phyloP scores from a whole-genome alignment of 768 basidiomycete genomes.

The Epithele typhae region DNA sequence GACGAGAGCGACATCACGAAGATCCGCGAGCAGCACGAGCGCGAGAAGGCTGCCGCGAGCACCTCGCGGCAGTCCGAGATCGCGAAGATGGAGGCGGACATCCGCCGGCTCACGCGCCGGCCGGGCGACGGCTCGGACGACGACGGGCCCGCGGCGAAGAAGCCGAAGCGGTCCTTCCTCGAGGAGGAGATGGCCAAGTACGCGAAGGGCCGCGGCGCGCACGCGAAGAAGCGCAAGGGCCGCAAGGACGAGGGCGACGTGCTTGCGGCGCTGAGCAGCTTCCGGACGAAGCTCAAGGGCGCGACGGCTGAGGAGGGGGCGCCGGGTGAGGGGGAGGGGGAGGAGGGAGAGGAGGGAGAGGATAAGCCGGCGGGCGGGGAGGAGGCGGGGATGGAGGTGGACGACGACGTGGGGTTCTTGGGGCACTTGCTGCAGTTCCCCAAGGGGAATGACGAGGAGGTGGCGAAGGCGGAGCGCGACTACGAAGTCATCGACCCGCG shows the following conservation, averaged over 20 bases:
- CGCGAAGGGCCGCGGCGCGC: conserved; percentile 52
- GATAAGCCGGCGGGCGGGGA: conserved; percentile 10
- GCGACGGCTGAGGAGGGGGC: conserved; percentile 17
- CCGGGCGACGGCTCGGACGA: conserved; percentile 38
- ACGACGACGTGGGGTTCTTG: conserved; percentile 73
- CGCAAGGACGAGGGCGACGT: conserved; percentile 71
- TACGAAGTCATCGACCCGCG: conserved; percentile 90
- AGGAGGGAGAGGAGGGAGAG: conserved; percentile 1
- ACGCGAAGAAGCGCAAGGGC: conserved; percentile 42
- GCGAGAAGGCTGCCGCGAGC: conserved; percentile 61
- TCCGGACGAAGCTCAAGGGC: conserved; percentile 65
- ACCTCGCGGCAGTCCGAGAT: conserved; percentile 68
- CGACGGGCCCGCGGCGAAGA: conserved; percentile 46
- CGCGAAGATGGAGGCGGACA: conserved; percentile 83
- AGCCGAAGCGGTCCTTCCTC: conserved; percentile 65
- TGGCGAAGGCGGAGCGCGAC: conserved; percentile 72
- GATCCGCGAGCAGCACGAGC: conserved; percentile 72
- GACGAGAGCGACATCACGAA: conserved; percentile 53
- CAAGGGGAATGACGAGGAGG: conserved; percentile 75
- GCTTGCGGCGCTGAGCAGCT: conserved; percentile 62
- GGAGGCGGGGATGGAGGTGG: conserved; percentile 66
- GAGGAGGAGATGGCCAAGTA: conserved; percentile 85
- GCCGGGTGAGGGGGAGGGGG: conserved; percentile 13
- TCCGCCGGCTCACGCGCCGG: conserved; percentile 60
- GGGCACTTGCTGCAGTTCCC: conserved; percentile 69